These are phyloP conservation scores for Karstenula rhodostoma DNA, from an alignment of 2,329 filamentous ascomycete species.

Conservation along the genomic window DNA sequence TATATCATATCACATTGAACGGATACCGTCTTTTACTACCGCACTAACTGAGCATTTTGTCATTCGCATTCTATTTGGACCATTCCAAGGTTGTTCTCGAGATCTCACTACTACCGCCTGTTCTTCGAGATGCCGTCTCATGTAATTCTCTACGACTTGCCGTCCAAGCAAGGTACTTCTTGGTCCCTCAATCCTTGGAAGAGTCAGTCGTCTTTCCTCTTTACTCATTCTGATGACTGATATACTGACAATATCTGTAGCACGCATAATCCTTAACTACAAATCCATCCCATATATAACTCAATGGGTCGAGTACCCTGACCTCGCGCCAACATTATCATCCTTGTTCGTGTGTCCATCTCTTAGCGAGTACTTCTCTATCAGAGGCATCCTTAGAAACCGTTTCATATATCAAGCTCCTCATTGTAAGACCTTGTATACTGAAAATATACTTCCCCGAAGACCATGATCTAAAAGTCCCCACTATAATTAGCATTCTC, in stretches of 20 bases:
- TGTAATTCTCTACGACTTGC: background rate
- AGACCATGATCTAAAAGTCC: no score
- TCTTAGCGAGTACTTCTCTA: background rate
- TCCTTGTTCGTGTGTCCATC: constrained; percentile 41
- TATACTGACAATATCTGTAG: constrained; percentile 61
- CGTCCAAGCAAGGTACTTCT: background rate
- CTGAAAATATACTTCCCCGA: no score
- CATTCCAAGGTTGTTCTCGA: background rate
- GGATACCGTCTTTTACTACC: background rate
- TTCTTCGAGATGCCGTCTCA: background rate
- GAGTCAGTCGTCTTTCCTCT: constrained; percentile 56
- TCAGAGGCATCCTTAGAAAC: background rate
- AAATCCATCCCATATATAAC: constrained; percentile 71
- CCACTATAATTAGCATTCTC: no score
- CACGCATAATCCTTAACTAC: constrained; percentile 69
- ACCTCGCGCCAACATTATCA: constrained; percentile 55
- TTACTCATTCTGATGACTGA: background rate
- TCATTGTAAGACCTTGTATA: no score
- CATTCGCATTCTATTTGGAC: background rate
- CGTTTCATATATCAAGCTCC: no score
- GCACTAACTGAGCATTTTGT: background rate
- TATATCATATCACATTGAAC: background rate
- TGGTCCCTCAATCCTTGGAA: constrained; percentile 9
- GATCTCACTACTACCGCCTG: background rate
- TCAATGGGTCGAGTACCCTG: constrained; percentile 71